Percentiles rank a stretch among this genome's conserved stretches.
These are phyloP conservation scores for Aspergillus chevalieri DNA, from an alignment of 2,329 filamentous ascomycete species.

Conservation along the genomic window DNA sequence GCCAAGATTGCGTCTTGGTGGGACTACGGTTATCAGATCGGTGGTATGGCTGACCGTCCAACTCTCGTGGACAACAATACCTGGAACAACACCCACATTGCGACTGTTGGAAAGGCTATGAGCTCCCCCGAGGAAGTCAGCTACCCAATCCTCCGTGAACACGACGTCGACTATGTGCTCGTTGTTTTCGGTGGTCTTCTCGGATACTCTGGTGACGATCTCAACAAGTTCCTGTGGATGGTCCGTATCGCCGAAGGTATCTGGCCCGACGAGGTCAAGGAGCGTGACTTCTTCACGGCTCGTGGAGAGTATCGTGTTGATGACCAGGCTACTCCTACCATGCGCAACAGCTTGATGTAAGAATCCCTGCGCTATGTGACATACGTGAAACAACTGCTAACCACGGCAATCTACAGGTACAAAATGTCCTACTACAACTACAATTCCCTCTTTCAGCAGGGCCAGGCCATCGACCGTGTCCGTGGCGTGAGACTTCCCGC, in stretches of 20 bases:
- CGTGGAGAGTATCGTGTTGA: conserved; percentile 95
- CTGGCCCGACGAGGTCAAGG: conserved; percentile 98
- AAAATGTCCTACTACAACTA: conserved; percentile 99
- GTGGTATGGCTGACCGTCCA: conserved; percentile 95
- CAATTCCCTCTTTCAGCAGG: conserved; percentile 80
- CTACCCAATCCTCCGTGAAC: conserved; percentile 96
- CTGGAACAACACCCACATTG: conserved; percentile 99
- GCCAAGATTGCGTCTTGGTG: conserved; percentile 99
- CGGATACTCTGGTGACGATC: conserved; percentile 96
- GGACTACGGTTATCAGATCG: conserved; percentile 99
- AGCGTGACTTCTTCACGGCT: conserved; percentile 89
- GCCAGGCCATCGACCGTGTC: conserved; percentile 85
- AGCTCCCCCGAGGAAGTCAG: conserved; percentile 94
- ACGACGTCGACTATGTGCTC: conserved; percentile 98
- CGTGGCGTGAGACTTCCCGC: conserved; percentile 75
- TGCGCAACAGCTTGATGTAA: conserved; percentile 99
- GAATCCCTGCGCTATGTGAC: conserved; percentile 28
- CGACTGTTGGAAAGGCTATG: conserved; percentile 98
- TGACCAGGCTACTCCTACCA: conserved; percentile 84
- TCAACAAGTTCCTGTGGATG: conserved; percentile 99
- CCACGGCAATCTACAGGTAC: conserved; percentile 60
- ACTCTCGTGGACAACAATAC: conserved; percentile 99
- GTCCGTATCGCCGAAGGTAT: conserved; percentile 97
- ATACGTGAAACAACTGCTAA: not conserved
- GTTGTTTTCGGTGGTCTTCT: conserved; percentile 93